These are phyloP conservation scores for Pythium dissimile DNA, from an alignment of 352 stramenopile species.

Conservation along the genomic window DNA sequence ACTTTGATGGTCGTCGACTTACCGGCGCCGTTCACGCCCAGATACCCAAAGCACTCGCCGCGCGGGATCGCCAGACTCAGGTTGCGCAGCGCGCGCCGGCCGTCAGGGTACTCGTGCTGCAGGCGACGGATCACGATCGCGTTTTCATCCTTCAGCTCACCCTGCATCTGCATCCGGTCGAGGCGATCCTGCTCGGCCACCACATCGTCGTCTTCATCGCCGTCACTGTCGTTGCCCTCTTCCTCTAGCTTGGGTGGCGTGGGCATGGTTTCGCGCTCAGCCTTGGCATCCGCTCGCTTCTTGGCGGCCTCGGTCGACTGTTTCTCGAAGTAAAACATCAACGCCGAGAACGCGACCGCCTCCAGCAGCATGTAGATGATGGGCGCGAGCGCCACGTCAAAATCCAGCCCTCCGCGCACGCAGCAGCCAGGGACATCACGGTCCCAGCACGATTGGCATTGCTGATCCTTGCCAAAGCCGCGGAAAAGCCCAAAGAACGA, in stretches of 20 bases:
- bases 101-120: slow-evolving; percentile 35
- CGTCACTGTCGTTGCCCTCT: no score
- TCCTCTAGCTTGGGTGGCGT: neutral
- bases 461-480: slow-evolving; percentile 36
- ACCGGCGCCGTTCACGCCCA: slow-evolving; percentile 76
- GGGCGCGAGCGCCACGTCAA: slow-evolving; percentile 49
- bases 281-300: neutral
- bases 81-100: slow-evolving; percentile 36
- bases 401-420: slow-evolving; percentile 44
- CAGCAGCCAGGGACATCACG: slow-evolving; percentile 34
- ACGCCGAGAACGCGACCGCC: slow-evolving; percentile 39
- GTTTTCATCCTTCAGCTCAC: slow-evolving; percentile 4
- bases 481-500: slow-evolving; percentile 58
- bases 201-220: slow-evolving; percentile 23
- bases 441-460: slow-evolving; percentile 55
- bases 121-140: slow-evolving; percentile 47
- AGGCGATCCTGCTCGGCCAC: slow-evolving; percentile 13
- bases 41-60: slow-evolving; percentile 74
- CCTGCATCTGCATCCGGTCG: slow-evolving; percentile 3
- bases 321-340: slow-evolving; percentile 47
- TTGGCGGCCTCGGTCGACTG: slow-evolving; percentile 13
- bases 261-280: neutral
- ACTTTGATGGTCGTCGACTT: slow-evolving; percentile 56
- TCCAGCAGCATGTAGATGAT: slow-evolving; percentile 52
- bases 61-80: slow-evolving; percentile 70